These are phyloP conservation scores for Hemileccinum impolitum DNA, from an alignment of 768 basidiomycete genomes.

Conservation along the genomic window DNA sequence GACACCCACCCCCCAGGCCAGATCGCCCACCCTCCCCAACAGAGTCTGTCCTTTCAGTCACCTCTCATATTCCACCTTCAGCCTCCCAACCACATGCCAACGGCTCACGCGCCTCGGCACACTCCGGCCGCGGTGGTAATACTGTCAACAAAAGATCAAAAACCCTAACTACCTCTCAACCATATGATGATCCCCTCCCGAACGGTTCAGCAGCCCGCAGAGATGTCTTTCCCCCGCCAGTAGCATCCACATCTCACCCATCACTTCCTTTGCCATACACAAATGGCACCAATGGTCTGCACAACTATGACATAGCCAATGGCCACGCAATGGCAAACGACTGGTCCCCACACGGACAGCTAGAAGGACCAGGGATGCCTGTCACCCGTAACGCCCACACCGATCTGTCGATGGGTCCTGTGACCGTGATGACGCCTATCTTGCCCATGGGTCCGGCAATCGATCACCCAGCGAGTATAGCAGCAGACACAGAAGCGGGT, in stretches of 20 bases:
- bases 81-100: slow-evolving; percentile 26
- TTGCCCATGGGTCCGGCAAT: slow-evolving; percentile 26
- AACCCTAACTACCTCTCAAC: slow-evolving; percentile 34
- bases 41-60: slow-evolving; percentile 69
- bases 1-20: slow-evolving; percentile 35
- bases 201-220: slow-evolving; percentile 36
- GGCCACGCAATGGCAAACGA: slow-evolving; percentile 37
- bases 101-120: slow-evolving; percentile 28
- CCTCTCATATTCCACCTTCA: slow-evolving; percentile 55
- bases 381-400: slow-evolving; percentile 44
- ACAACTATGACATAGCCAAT: slow-evolving; percentile 39
- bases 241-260: slow-evolving; percentile 49
- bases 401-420: slow-evolving; percentile 24
- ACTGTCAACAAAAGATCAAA: slow-evolving; percentile 42
- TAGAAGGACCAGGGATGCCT: slow-evolving; percentile 81
- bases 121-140: slow-evolving; percentile 32
- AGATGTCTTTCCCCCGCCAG: slow-evolving; percentile 48
- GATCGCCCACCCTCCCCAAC: slow-evolving; percentile 69
- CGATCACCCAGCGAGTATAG: slow-evolving; percentile 34
- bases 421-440: slow-evolving; percentile 21
- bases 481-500: slow-evolving; percentile 42
- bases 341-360: slow-evolving; percentile 52
- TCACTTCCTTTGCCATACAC: slow-evolving; percentile 47
- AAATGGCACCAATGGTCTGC: slow-evolving; percentile 37
- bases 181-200: slow-evolving; percentile 41